phyloP scores from a whole-genome alignment of 2,329 filamentous ascomycete species.

The Furcasterigmium furcatum region DNA sequence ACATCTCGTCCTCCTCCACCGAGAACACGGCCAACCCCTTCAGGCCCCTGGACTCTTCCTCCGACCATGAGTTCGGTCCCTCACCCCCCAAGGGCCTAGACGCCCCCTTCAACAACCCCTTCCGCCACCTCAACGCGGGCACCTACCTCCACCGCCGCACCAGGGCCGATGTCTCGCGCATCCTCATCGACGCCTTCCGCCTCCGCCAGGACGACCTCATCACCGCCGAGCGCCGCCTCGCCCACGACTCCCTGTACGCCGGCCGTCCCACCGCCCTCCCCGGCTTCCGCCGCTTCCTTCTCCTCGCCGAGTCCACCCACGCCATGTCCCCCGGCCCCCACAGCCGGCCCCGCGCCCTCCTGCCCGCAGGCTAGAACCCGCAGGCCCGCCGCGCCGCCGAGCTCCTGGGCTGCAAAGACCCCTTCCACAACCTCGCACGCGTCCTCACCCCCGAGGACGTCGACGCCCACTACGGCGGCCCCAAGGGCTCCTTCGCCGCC shows the following conservation, averaged over 20 bases:
- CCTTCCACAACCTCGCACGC: conserved; percentile 23
- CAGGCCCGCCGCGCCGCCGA: conserved; percentile 35
- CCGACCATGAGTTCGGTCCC: too few species aligned
- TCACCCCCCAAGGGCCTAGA: conserved; percentile 24
- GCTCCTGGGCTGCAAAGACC: conserved; percentile 21
- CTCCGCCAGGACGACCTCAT: conserved; percentile 37
- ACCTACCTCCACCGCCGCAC: conserved; percentile 41
- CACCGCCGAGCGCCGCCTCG: conserved; percentile 18
- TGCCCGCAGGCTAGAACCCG: conserved; percentile 42
- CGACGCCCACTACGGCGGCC: conserved; percentile 34
- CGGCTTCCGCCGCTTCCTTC: conserved; percentile 34
- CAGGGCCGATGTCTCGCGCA: conserved; percentile 37
- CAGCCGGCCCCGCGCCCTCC: too few species aligned
- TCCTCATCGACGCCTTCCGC: conserved; percentile 46
- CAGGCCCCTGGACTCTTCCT: too few species aligned
- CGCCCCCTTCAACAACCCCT: conserved; percentile 26
- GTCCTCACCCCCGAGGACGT: conserved; percentile 29
- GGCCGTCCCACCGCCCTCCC: conserved; percentile 14
- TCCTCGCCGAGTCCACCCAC: neutral
- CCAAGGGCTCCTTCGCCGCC: conserved; percentile 41
- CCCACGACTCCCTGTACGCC: conserved; percentile 24
- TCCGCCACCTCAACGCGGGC: conserved; percentile 31
- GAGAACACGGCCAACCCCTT: neutral
- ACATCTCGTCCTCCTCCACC: neutral
- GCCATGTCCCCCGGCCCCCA: too few species aligned